These are phyloP conservation scores for Globisporangium canariense DNA, from an alignment of 352 stramenopile species.

Conservation along the genomic window DNA sequence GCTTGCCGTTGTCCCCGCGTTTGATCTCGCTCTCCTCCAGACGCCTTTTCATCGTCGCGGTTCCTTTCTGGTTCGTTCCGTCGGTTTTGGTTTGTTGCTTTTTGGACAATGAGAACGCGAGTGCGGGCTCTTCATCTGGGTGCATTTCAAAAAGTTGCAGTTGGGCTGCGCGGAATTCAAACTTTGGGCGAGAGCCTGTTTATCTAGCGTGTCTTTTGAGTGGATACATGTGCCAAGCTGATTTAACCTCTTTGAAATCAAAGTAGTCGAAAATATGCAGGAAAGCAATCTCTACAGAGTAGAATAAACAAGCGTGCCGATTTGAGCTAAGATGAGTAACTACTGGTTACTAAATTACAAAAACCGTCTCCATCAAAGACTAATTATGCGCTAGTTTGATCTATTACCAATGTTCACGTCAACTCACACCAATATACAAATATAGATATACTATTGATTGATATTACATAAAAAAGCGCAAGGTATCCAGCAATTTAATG, in stretches of 20 bases:
- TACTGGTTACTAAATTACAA: too few relatives aligned
- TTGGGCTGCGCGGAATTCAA: background rate
- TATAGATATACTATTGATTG: background rate
- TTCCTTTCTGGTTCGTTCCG: background rate
- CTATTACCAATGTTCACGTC: too few relatives aligned
- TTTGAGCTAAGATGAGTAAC: too few relatives aligned
- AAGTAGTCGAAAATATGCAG: too few relatives aligned
- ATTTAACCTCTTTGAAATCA: too few relatives aligned
- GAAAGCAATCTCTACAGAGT: too few relatives aligned
- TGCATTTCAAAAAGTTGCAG: slow-evolving; percentile 5
- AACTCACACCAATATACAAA: background rate
- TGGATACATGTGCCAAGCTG: background rate
- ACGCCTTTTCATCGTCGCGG: slow-evolving; percentile 35
- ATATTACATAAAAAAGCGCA: background rate
- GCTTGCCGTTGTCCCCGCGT: slow-evolving; percentile 9
- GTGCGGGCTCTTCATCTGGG: too few relatives aligned
- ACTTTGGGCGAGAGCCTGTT: background rate
- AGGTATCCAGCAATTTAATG: slow-evolving; percentile 7
- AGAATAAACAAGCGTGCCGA: too few relatives aligned
- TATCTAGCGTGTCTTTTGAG: background rate
- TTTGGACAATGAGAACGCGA: background rate
- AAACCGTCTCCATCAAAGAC: too few relatives aligned
- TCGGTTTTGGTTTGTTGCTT: background rate
- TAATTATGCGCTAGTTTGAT: too few relatives aligned
- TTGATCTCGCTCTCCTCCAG: slow-evolving; percentile 23